A percentile compares a stretch with the other conserved stretches of the same genome.
These are phyloP conservation scores for Raffaelea albimanens DNA, from an alignment of 2,329 filamentous ascomycete species.

Conservation along the genomic window DNA sequence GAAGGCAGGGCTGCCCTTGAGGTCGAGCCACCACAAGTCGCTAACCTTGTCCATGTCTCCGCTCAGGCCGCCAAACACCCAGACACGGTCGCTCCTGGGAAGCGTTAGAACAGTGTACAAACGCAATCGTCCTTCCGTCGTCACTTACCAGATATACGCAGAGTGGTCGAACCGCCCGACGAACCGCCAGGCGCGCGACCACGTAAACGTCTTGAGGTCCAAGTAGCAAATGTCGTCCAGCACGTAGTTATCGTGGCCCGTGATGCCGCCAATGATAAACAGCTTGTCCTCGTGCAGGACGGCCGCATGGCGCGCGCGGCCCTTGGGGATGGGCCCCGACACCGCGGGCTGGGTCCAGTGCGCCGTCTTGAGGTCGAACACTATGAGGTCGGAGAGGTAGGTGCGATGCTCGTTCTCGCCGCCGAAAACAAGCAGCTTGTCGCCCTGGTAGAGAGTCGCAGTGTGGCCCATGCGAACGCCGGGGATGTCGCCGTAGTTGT, in stretches of 20 bases:
- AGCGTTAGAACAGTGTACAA: constrained; percentile 10
- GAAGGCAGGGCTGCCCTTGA: constrained; percentile 82
- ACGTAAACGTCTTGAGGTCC: constrained; percentile 94
- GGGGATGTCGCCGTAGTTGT: constrained; percentile 97
- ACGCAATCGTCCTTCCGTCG: no score
- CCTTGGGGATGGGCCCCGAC: constrained; percentile 74
- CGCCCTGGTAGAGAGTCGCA: constrained; percentile 83
- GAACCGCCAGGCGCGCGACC: constrained; percentile 94
- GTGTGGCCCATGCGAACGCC: constrained; percentile 97
- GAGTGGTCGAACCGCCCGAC: constrained; percentile 92
- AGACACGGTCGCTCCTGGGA: constrained; percentile 64
- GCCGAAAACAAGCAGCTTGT: constrained; percentile 94
- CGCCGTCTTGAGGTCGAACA: constrained; percentile 89
- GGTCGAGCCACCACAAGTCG: constrained; percentile 94
- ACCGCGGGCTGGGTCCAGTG: constrained; percentile 93
- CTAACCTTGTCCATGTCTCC: constrained; percentile 96
- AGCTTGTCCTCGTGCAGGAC: constrained; percentile 94
- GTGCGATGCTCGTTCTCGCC: constrained; percentile 96
- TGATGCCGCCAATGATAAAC: constrained; percentile 93
- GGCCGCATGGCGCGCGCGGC: constrained; percentile 84
- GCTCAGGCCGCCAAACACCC: constrained; percentile 92
- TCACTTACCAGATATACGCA: constrained; percentile 69
- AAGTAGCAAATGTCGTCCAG: constrained; percentile 95
- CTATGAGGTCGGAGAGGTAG: constrained; percentile 89
- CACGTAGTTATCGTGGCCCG: constrained; percentile 83